Conservation (phyloP, 2,329 filamentous ascomycete species). For the Cercospora citrullina region DNA sequence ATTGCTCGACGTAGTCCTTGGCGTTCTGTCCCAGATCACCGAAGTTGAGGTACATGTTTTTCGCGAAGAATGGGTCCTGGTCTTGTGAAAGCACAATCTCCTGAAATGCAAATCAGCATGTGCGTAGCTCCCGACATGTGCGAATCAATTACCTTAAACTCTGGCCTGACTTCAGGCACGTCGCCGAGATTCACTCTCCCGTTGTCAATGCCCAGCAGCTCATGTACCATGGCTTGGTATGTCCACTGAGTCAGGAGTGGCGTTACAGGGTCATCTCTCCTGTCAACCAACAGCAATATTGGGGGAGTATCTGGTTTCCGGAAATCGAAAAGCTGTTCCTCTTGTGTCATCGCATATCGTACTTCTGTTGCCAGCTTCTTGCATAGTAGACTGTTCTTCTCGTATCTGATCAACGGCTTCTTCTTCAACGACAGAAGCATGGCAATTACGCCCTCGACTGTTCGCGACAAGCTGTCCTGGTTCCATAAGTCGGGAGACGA, state of each 20-base stretch:
- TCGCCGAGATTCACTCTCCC: constrained; percentile 87
- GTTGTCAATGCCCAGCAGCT: constrained; percentile 88
- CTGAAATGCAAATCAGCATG: constrained; percentile 32
- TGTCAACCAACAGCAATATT: constrained; percentile 84
- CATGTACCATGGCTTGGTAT: constrained; percentile 99
- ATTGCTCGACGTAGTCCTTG: constrained; percentile 98
- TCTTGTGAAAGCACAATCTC: constrained; percentile 96
- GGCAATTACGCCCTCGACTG: constrained; percentile 83
- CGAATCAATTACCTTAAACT: constrained; percentile 32
- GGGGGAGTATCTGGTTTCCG: constrained; percentile 91
- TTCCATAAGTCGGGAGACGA: constrained; percentile 79
- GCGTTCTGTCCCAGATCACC: constrained; percentile 93
- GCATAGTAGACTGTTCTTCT: constrained; percentile 83
- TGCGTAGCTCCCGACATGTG: not conserved
- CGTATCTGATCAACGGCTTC: constrained; percentile 89
- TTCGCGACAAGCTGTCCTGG: constrained; percentile 78
- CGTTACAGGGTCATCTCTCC: constrained; percentile 91
- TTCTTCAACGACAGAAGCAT: constrained; percentile 89
- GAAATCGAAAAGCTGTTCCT: constrained; percentile 96
- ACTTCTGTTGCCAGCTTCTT: constrained; percentile 94
- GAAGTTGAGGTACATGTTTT: constrained; percentile 99
- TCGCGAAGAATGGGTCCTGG: constrained; percentile 97
- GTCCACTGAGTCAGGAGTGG: constrained; percentile 97
- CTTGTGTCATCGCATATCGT: constrained; percentile 88
- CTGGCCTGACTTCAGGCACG: constrained; percentile 36